Percentiles rank a stretch among this genome's conserved stretches.
Conservation (phyloP, 805 yeast species). For the Starmera dryadoides region DNA sequence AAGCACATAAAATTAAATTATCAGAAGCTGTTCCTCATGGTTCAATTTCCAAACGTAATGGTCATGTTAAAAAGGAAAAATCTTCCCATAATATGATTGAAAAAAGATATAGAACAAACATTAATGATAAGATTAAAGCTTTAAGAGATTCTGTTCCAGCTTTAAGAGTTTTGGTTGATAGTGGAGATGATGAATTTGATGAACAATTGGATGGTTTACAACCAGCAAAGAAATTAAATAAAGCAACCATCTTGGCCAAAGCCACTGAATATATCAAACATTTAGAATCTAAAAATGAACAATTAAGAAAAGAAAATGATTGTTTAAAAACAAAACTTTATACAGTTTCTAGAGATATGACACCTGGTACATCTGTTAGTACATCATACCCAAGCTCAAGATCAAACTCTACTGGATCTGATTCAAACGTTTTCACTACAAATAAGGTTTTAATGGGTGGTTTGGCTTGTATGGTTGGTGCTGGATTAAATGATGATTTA, state of each 20-base stretch:
- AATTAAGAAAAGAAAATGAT: constrained; percentile 40
- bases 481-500: constrained; percentile 48
- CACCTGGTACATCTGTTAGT: constrained; percentile 14
- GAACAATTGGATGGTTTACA: constrained; percentile 61
- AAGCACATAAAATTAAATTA: constrained; percentile 12
- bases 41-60: constrained; percentile 14
- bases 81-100: constrained; percentile 67
- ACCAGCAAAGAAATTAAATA: constrained; percentile 71
- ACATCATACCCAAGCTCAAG: constrained; percentile 4
- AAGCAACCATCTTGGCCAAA: constrained; percentile 68
- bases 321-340: constrained; percentile 23
- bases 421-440: constrained; percentile 10
- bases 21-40: constrained; percentile 18
- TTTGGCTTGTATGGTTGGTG: constrained; percentile 56
- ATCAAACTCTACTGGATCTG: constrained; percentile 9
- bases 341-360: constrained; percentile 10
- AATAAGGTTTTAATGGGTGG: constrained; percentile 56
- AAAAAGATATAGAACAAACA: constrained; percentile 63
- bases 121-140: constrained; percentile 57
- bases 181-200: constrained; percentile 49
- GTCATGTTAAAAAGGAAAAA: constrained; percentile 35
- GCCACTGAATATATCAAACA: constrained; percentile 76
- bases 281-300: constrained; percentile 53
- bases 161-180: constrained; percentile 36
- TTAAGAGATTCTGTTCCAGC: constrained; percentile 65